Conservation (phyloP, 2,329 filamentous ascomycete species). For the Diaporthe eres region DNA sequence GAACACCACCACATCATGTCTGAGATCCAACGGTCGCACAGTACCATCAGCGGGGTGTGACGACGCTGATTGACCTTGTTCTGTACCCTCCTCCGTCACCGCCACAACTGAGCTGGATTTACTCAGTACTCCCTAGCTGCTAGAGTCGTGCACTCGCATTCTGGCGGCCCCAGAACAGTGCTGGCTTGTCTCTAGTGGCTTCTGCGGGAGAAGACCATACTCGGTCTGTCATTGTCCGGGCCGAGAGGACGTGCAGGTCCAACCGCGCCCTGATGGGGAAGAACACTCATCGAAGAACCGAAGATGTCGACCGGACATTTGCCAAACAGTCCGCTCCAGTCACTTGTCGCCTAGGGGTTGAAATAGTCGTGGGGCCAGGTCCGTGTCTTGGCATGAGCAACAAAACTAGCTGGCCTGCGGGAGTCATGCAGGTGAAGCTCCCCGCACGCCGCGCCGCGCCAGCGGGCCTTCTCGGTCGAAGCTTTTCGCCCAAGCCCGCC, state of each 20-base stretch:
- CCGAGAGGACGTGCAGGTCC: neutral
- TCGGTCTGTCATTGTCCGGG: neutral
- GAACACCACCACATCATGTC: constrained; percentile 35
- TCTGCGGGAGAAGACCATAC: neutral
- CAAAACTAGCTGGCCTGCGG: neutral
- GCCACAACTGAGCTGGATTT: neutral
- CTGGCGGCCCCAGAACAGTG: neutral
- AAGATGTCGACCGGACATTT: neutral
- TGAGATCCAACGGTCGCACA: constrained; percentile 39
- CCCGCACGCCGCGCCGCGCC: constrained; percentile 25
- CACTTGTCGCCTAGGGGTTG: neutral
- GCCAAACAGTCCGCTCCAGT: neutral
- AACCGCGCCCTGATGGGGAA: neutral
- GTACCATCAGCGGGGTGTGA: constrained; percentile 1
- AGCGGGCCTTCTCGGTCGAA: neutral
- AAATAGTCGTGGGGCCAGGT: neutral
- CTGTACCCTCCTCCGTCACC: constrained; percentile 11
- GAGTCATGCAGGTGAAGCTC: neutral
- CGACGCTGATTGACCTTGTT: neutral
- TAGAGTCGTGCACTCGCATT: neutral
- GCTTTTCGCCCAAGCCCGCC: constrained; percentile 23
- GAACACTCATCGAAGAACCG: neutral
- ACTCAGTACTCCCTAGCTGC: neutral
- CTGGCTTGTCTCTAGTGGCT: neutral
- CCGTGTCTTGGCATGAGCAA: neutral